Percentiles rank a stretch among this genome's conserved stretches.
These are phyloP conservation scores for Umbilicus rupestris DNA, from an alignment of 164 flowering plant genomes.

Conservation along the genomic window DNA sequence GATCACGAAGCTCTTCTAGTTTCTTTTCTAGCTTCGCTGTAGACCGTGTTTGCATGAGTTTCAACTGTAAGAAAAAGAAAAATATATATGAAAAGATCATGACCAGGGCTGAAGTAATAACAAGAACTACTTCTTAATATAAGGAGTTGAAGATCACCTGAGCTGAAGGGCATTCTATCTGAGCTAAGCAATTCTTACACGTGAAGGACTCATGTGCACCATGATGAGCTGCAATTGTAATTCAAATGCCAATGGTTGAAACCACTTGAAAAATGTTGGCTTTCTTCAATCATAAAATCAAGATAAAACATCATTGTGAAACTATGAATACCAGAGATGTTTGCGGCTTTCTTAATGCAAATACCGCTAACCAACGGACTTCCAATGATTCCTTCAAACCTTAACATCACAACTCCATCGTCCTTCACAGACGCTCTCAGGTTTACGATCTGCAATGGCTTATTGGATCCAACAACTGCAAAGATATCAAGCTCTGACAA, in stretches of 20 bases:
- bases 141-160: constrained; percentile 37
- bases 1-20: neutral
- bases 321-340: constrained; percentile 26
- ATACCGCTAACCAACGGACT: constrained; percentile 68
- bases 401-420: constrained; percentile 36
- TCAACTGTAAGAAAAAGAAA: neutral
- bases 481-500: constrained; percentile 57
- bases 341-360: constrained; percentile 49
- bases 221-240: neutral
- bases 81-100: neutral
- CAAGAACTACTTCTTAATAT: no score
- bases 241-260: neutral
- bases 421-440: constrained; percentile 38
- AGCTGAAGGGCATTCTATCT: constrained; percentile 41
- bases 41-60: constrained; percentile 8
- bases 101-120: neutral
- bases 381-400: constrained; percentile 60
- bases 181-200: constrained; percentile 50
- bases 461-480: constrained; percentile 68
- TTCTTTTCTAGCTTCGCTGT: neutral
- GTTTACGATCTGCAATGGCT: constrained; percentile 60
- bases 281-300: neutral
- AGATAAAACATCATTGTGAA: neutral
- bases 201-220: constrained; percentile 25
- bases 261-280: neutral